Evolutionary conservation across 164 flowering plant genomes (phyloP).

Genomic region (Tetracentron sinense): DNA sequence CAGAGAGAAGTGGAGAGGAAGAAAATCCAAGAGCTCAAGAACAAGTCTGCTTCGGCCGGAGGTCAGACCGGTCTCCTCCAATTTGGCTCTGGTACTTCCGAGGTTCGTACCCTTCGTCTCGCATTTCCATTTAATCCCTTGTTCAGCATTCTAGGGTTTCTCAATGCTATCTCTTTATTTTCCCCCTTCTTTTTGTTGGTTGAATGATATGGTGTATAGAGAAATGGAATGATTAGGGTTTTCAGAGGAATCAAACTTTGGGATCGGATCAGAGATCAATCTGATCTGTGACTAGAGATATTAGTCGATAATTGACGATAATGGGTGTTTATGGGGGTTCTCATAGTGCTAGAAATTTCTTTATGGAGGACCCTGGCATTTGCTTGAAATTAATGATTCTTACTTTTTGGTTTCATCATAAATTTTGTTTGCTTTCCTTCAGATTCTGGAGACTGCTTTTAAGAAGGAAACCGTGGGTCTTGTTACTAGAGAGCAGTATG

Average conservation of each 20-base stretch:
- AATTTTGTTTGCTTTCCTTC: conserved; percentile 7
- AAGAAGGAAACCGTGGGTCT: conserved; percentile 98
- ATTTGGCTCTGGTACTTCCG: conserved; percentile 90
- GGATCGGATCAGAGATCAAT: too few relatives aligned
- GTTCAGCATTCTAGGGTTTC: neutral
- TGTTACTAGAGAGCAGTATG: conserved; percentile 97
- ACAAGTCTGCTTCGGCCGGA: conserved; percentile 69
- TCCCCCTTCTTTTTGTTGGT: too few relatives aligned
- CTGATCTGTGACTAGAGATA: neutral
- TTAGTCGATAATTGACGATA: neutral
- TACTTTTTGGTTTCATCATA: neutral
- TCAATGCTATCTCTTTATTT: too few relatives aligned
- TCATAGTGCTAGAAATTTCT: neutral
- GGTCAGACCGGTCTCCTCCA: conserved; percentile 99
- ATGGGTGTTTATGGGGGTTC: neutral
- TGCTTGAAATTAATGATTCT: too few relatives aligned
- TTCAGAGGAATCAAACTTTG: too few relatives aligned
- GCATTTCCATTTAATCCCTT: too few relatives aligned
- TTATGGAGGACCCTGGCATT: neutral
- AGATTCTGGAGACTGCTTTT: conserved; percentile 96
- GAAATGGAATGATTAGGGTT: too few relatives aligned
- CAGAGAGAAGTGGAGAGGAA: conserved; percentile 90
- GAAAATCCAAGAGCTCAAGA: conserved; percentile 90
- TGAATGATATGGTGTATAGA: too few relatives aligned
- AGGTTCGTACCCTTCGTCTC: conserved; percentile 41